Evolutionary conservation across 139 green algal species (phyloP), one percentile per base, ranked within the genome.

Genomic region (Tetradesmus lagerheimii): DNA sequence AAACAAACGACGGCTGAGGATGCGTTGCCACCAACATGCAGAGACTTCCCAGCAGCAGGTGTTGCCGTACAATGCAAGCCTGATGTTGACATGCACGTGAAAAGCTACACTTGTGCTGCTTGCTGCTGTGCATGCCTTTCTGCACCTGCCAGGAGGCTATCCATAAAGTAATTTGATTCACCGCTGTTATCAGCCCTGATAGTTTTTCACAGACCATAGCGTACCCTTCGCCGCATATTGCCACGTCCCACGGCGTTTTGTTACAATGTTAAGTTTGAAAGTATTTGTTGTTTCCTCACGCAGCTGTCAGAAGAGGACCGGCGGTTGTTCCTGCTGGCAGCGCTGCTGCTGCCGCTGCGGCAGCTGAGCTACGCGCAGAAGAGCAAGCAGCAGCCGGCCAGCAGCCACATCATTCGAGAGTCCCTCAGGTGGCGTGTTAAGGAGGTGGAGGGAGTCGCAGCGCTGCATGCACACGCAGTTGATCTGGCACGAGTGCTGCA

Each of bases 381-480:
- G 89, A 78, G 77, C 83, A 96, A 92, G 92, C 88, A 89, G 6
- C 89, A 74, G 85, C 90, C 90, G 0, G 91, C 91, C 20, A 83
- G 89, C 25, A 86, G 87, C 20, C 31, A 94, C 78, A 86, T 98
- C 27, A 90, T 98, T 37, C 86, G 93, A 4, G 94, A 97, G 77
- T 92, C 94, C 0, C 90, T 98, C 78, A 98, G 98, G 86, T 97
- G 95, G 96, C 90, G 92, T 16, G 92, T 89, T 34, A 97, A 97
- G 90, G 94, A 96, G 38, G 90, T 66, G 3, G 93, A 96, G 1
- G 76, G 71, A 14, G 92, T 95, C 45, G 91, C 87, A 15, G 43
- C 87, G 18, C 80, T 97, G 82, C 94, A 97, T 31, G 80, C 80
- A 25, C 87, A 89, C 2, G 95, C 92, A 0, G 85, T 87, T 1